These are phyloP conservation scores for Alloascoidea africana DNA, from an alignment of 805 yeast species.

Conservation along the genomic window DNA sequence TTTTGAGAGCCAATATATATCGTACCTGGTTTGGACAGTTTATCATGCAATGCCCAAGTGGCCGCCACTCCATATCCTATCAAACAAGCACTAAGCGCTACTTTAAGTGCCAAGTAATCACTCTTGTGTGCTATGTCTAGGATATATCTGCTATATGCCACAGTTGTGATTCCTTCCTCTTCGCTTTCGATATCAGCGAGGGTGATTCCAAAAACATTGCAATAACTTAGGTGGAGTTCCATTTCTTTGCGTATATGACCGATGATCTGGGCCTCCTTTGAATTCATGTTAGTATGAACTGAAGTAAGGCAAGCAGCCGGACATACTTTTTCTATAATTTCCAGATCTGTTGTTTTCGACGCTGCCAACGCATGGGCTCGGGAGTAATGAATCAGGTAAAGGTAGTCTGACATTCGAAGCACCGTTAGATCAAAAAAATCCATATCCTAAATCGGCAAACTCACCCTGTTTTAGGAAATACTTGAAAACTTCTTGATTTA, in stretches of 20 bases:
- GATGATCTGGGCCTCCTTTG: slow-evolving; percentile 30
- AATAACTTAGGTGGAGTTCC: slow-evolving; percentile 34
- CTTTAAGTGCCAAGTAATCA: slow-evolving; percentile 49
- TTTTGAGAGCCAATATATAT: slow-evolving; percentile 5
- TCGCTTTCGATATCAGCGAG: slow-evolving; percentile 27
- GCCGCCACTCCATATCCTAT: slow-evolving; percentile 58
- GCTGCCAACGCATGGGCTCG: slow-evolving; percentile 51
- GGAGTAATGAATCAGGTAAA: slow-evolving; percentile 54
- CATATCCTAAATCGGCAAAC: neutral
- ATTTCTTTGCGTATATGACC: slow-evolving; percentile 39
- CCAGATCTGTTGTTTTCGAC: slow-evolving; percentile 40
- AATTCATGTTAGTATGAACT: neutral
- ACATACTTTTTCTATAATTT: slow-evolving; percentile 25
- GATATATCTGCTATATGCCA: slow-evolving; percentile 46
- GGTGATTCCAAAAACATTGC: slow-evolving; percentile 26
- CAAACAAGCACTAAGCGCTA: slow-evolving; percentile 63
- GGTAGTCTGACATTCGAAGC: slow-evolving; percentile 36
- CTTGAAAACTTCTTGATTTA: slow-evolving; percentile 34
- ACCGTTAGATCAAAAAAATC: neutral
- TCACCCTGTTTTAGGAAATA: slow-evolving; percentile 24
- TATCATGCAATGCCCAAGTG: slow-evolving; percentile 18
- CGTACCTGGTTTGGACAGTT: too few relatives aligned
- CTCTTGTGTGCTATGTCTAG: slow-evolving; percentile 33
- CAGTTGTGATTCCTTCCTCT: slow-evolving; percentile 38
- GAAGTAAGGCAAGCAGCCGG: neutral